Conservation (phyloP, 2,329 filamentous ascomycete genomes). For the Phaeosphaeria sp. region DNA sequence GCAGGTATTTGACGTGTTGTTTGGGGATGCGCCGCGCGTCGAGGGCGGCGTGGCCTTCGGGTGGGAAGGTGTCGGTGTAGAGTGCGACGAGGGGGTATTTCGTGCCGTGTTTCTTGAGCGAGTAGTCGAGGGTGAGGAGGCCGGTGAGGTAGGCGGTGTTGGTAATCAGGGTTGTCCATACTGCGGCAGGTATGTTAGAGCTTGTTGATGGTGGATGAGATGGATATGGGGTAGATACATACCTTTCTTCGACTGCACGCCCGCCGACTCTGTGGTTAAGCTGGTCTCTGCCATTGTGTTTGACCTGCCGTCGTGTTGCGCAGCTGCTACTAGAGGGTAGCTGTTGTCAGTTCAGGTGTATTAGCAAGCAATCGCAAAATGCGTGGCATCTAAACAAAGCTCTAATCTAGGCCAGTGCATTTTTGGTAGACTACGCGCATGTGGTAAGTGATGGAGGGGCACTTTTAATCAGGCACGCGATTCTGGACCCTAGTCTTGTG, state of each 20-base stretch:
- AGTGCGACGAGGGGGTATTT: constrained; percentile 82
- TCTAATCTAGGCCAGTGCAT: background rate
- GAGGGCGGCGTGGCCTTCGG: constrained; percentile 72
- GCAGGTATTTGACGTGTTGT: constrained; percentile 74
- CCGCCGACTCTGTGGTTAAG: constrained; percentile 16
- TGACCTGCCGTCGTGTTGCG: background rate
- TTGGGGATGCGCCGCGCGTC: constrained; percentile 71
- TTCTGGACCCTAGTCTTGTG: constrained; percentile 3
- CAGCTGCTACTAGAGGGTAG: background rate
- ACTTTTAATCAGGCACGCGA: constrained; percentile 3
- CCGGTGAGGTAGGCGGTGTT: constrained; percentile 83
- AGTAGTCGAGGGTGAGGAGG: constrained; percentile 80
- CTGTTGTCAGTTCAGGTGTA: constrained; percentile 2
- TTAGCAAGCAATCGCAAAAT: constrained; percentile 9
- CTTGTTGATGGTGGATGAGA: constrained; percentile 14
- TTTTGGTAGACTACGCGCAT: constrained; percentile 4
- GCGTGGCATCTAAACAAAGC: background rate
- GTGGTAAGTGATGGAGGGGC: constrained; percentile 18
- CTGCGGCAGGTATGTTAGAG: constrained; percentile 51
- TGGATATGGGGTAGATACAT: constrained; percentile 2
- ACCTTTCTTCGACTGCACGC: constrained; percentile 49
- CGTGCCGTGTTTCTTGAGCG: constrained; percentile 69
- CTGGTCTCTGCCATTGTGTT: constrained; percentile 9
- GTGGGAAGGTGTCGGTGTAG: constrained; percentile 79
- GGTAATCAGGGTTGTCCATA: constrained; percentile 89